Conservation (phyloP, 768 basidiomycete species). For the Tylopilus felleus region DNA sequence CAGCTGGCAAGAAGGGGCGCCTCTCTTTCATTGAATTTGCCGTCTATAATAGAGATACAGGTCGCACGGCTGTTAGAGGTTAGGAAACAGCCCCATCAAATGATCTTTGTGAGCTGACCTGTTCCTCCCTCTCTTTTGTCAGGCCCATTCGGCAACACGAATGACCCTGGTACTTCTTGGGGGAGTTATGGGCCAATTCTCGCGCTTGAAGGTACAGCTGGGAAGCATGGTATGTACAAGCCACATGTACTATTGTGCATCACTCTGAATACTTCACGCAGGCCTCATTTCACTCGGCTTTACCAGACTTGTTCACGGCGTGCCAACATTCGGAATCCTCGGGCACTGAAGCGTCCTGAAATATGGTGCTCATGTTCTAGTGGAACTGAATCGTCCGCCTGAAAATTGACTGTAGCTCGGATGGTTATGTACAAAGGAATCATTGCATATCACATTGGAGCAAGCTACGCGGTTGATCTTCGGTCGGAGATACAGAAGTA, state of each 20-base stretch:
- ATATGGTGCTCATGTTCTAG: not conserved
- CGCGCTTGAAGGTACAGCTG: not conserved
- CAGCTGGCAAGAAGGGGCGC: not conserved
- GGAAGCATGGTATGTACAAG: not conserved
- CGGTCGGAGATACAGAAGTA: constrained; percentile 27
- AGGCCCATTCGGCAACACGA: not conserved
- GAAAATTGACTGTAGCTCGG: no score
- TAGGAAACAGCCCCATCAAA: not conserved
- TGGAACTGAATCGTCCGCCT: no score
- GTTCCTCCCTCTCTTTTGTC: not conserved
- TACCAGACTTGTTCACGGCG: not conserved
- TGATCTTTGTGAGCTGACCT: not conserved
- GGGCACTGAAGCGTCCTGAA: not conserved
- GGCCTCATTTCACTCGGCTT: not conserved
- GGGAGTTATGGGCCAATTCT: not conserved
- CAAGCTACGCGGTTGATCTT: constrained; percentile 32
- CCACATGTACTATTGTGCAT: not conserved
- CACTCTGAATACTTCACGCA: not conserved
- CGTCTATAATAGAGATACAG: not conserved
- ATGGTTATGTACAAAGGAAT: no score
- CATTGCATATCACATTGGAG: constrained; percentile 22
- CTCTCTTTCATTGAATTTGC: not conserved
- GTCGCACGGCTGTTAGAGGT: not conserved
- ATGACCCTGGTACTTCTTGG: not conserved
- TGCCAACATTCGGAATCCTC: not conserved